A percentile compares a stretch with the other conserved stretches of the same genome.
Conservation (phyloP, 768 basidiomycete species). For the Mycena capillaripes region DNA sequence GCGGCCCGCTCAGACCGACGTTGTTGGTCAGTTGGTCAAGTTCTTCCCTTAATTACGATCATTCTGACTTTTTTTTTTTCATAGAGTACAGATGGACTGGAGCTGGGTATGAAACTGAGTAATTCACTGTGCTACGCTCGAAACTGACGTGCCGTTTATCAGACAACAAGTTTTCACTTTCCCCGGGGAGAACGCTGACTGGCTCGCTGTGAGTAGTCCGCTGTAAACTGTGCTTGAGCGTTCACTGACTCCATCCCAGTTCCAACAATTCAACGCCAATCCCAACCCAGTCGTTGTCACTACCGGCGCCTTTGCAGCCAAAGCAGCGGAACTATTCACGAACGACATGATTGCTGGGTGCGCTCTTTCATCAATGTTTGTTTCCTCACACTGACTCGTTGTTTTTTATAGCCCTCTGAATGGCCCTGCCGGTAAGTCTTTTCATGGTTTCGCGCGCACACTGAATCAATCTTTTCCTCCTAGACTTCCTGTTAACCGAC, state of each 20-base stretch:
- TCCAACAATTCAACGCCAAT: conserved; percentile 19
- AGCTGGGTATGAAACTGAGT: background rate
- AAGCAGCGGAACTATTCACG: background rate
- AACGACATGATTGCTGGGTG: conserved; percentile 25
- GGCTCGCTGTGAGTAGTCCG: conserved; percentile 2
- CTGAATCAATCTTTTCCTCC: background rate
- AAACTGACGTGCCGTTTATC: background rate
- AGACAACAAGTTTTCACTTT: background rate
- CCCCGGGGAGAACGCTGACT: conserved; percentile 16
- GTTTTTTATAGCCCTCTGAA: conserved; percentile 11
- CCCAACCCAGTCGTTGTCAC: conserved; percentile 12
- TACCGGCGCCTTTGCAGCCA: background rate
- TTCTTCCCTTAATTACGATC: background rate
- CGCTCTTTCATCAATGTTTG: background rate
- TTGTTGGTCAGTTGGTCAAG: background rate
- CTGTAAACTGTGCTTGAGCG: background rate
- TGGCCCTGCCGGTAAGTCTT: conserved; percentile 7
- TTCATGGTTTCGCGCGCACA: background rate
- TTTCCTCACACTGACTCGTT: background rate
- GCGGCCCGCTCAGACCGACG: background rate
- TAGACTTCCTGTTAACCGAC: conserved; percentile 17
- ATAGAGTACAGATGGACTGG: conserved; percentile 19
- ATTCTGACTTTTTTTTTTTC: background rate
- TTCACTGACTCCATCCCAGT: conserved; percentile 11
- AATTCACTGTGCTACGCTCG: background rate